Evolutionary conservation across 2,329 filamentous ascomycete species (phyloP).

Genomic region (Sclerotinia spermophila): DNA sequence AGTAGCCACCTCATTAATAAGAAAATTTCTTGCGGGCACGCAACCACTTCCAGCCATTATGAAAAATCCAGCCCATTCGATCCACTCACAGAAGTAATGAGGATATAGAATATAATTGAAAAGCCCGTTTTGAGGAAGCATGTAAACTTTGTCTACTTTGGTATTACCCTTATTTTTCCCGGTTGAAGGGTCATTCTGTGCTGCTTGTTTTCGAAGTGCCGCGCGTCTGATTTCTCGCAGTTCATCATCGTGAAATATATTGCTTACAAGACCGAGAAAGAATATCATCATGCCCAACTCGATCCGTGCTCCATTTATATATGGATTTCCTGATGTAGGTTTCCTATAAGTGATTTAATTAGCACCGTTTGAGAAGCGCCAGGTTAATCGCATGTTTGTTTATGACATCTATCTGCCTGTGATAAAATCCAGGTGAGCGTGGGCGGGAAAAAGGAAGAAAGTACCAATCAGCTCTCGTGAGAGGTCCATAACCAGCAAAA

Average conservation of each 20-base stretch:
- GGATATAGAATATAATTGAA: constrained; percentile 83
- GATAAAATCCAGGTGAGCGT: not conserved
- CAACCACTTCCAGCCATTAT: constrained; percentile 66
- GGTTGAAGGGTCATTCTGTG: constrained; percentile 35
- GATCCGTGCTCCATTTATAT: constrained; percentile 42
- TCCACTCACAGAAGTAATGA: constrained; percentile 95
- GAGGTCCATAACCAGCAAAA: constrained; percentile 76
- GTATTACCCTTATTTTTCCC: constrained; percentile 33
- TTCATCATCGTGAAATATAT: constrained; percentile 87
- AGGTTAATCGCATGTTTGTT: not conserved
- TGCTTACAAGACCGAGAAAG: constrained; percentile 69
- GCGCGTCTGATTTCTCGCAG: constrained; percentile 79
- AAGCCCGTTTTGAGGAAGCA: constrained; percentile 77
- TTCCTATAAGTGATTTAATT: not conserved
- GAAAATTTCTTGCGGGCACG: constrained; percentile 73
- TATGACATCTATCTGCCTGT: not conserved
- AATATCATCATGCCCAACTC: constrained; percentile 70
- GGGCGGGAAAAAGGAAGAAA: not conserved
- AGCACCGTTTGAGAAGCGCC: not conserved
- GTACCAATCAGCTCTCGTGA: constrained; percentile 52
- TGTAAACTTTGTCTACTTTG: constrained; percentile 74
- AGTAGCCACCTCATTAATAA: constrained; percentile 81
- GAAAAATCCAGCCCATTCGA: constrained; percentile 91
- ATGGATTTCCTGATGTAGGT: constrained; percentile 34
- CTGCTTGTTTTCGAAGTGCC: constrained; percentile 57